A percentile compares a stretch with the other conserved stretches of the same genome.
Conservation (phyloP, 2,329 filamentous ascomycete genomes). For the Metarhizium anisopliae region DNA sequence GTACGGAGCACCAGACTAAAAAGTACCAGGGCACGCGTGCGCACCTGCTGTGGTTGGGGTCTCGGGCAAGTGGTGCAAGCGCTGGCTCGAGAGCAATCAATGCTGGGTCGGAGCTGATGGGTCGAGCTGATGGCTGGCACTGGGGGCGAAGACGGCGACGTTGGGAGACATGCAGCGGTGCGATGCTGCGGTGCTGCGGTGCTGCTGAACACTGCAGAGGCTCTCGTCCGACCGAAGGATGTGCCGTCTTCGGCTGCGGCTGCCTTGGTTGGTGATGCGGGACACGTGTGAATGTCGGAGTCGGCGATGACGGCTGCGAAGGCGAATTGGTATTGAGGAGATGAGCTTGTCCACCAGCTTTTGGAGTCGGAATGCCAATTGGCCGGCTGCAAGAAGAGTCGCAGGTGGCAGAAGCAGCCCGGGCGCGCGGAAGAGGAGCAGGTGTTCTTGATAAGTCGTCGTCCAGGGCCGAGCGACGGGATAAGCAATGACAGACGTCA, state of each 20-base stretch:
- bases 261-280: neutral
- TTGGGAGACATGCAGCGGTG: neutral
- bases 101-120: neutral
- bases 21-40: neutral
- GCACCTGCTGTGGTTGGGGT: neutral
- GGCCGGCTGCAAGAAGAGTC: neutral
- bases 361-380: constrained; percentile 5
- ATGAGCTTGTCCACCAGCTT: neutral
- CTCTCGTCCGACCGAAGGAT: neutral
- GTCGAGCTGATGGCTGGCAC: neutral
- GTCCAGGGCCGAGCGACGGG: too few species aligned
- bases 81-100: constrained; percentile 6
- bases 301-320: neutral
- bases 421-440: neutral
- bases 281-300: constrained; percentile 11
- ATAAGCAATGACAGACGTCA: too few species aligned
- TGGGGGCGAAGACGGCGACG: neutral
- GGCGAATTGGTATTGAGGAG: neutral
- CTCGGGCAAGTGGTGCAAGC: neutral
- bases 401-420: neutral
- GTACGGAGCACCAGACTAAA: neutral
- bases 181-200: neutral
- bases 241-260: neutral
- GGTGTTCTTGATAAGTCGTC: neutral
- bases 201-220: neutral